Evolutionary conservation across 2,329 filamentous ascomycete genomes (phyloP), one percentile per base, ranked within the genome.

Genomic region (Gyromitra esculenta): DNA sequence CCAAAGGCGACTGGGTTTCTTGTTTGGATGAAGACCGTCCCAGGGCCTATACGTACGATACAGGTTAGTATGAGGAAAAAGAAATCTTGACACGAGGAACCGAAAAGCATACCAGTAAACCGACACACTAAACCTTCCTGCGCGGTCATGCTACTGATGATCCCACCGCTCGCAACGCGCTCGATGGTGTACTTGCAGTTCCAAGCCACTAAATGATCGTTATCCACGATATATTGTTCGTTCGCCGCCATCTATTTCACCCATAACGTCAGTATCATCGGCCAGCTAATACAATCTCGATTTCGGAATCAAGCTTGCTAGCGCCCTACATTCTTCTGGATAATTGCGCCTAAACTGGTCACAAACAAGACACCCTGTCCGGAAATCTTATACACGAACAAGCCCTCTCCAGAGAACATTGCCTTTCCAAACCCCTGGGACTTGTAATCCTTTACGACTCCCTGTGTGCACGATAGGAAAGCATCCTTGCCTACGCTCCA

Each of bases 161-260:
- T 90, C 48, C 96, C 96, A 1, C 96, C 96, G 1, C 92, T 96
- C 0, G 95, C 91, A 2, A 96, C 91, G 15, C 96, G 90, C 85
- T 97, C 94, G 78, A 99, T 89, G 3, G 92, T 88, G 81, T 98
- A 99, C 82, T 97, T 93, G 82, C 92, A 94, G 83, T 97, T 97
- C 96, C 96, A 99, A 0, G 96, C 95, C 0, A 98, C 94, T 0
- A 98, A 87, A 80, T 98, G 94, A 1, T 93, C 93, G 81, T 97
- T 97, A 81, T 97, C 93, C 73, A 97, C 90, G 79, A 96, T 93
- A 84, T 97, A 98, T 80, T 91, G 91, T 83, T 98, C 95, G 8
- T 91, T 91, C 11, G 87, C 86, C 80, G 84, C 83, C 65, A 88
- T 83, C 86, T 87, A 57, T 18, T 54, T 37, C 69, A n/a, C 41